Evolutionary conservation across 2,329 filamentous ascomycete species (phyloP).

Genomic region (Penicillium sp.): DNA sequence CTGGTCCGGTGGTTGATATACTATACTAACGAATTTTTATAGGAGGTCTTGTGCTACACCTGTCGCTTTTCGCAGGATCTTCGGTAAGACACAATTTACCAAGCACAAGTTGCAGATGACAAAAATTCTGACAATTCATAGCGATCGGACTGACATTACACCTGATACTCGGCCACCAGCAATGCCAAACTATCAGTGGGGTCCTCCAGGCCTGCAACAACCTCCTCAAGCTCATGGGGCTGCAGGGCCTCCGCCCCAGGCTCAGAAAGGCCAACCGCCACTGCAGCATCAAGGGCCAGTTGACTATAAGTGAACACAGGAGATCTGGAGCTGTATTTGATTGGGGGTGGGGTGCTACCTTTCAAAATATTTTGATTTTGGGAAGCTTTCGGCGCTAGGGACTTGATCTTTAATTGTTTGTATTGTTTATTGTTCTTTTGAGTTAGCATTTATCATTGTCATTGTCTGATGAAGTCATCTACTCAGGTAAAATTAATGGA

Average conservation of each 20-base stretch:
- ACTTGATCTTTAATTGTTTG: background rate
- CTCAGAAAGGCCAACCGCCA: background rate
- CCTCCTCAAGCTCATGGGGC: conserved; percentile 21
- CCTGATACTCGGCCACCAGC: conserved; percentile 34
- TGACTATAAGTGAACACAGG: conserved; percentile 23
- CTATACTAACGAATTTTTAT: background rate
- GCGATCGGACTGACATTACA: conserved; percentile 40
- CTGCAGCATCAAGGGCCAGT: conserved; percentile 17
- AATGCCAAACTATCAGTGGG: conserved; percentile 14
- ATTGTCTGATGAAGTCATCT: background rate
- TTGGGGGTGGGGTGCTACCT: background rate
- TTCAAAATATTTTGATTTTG: background rate
- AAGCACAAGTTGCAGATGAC: background rate
- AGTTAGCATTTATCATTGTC: background rate
- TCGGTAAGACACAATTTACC: conserved; percentile 21
- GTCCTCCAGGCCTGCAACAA: conserved; percentile 8
- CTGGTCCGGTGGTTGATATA: background rate
- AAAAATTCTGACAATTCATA: conserved; percentile 12
- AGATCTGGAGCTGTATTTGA: background rate
- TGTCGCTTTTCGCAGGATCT: conserved; percentile 41
- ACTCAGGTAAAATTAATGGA: background rate
- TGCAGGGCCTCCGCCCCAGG: conserved; percentile 6
- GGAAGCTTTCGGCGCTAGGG: conserved; percentile 1
- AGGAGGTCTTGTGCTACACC: conserved; percentile 42
- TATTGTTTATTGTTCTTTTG: background rate